Evolutionary conservation across 192 early-diverging fungal genomes (phyloP).

Genomic region (Linnemannia hyalina): DNA sequence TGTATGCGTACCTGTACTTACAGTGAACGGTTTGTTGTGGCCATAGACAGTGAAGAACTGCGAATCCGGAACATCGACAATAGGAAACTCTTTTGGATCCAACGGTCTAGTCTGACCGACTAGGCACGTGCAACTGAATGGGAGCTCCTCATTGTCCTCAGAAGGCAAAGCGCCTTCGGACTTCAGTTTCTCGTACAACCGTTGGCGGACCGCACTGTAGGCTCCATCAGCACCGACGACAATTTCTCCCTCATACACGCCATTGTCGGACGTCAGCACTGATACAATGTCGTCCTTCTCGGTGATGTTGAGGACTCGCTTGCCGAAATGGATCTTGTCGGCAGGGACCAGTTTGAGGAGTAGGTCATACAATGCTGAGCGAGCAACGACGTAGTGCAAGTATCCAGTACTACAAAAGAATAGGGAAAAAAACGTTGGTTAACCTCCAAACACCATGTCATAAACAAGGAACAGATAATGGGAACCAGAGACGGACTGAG

Average conservation of each 20-base stretch:
- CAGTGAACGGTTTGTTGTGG: slow-evolving; percentile 10
- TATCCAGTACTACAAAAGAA: slow-evolving; percentile 11
- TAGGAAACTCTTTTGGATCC: slow-evolving; percentile 16
- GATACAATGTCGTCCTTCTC: slow-evolving; percentile 24
- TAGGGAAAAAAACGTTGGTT: too few species aligned
- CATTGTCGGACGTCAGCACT: slow-evolving; percentile 20
- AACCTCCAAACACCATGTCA: too few species aligned
- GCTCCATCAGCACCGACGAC: slow-evolving; percentile 52
- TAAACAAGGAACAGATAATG: background rate
- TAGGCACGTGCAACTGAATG: slow-evolving; percentile 4
- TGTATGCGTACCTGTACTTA: background rate
- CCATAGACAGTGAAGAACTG: background rate
- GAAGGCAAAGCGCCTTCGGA: background rate
- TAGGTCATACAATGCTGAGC: slow-evolving; percentile 16
- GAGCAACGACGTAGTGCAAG: background rate
- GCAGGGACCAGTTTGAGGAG: background rate
- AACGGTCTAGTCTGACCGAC: slow-evolving; percentile 12
- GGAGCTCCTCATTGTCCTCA: background rate
- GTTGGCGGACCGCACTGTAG: slow-evolving; percentile 27
- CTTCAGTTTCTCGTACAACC: slow-evolving; percentile 6
- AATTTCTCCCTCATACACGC: slow-evolving; percentile 17
- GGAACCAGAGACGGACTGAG: too few species aligned
- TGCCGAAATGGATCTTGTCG: slow-evolving; percentile 23
- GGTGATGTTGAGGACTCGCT: slow-evolving; percentile 14
- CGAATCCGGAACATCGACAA: background rate